phyloP scores from a whole-genome alignment of 73 alveolate species.

The Symbiodinium natans region DNA sequence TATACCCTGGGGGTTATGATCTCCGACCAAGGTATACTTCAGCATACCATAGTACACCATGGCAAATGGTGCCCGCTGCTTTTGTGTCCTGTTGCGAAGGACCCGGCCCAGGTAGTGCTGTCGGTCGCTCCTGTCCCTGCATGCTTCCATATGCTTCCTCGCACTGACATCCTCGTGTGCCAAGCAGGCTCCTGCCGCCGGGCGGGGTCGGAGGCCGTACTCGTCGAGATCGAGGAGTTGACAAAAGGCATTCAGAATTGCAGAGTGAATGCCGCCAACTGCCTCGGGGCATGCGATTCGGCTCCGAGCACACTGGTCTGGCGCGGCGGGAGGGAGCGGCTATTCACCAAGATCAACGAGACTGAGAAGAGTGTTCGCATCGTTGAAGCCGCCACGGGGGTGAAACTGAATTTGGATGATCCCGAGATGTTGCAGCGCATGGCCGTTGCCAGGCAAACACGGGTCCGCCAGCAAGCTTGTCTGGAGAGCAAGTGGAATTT shows the following conservation, averaged over 20 bases:
- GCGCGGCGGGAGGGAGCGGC: not conserved
- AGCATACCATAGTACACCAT: too few relatives aligned
- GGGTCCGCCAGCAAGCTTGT: conserved; percentile 12
- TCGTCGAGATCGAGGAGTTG: conserved; percentile 33
- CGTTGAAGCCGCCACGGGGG: conserved; percentile 28
- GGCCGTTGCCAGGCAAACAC: not conserved
- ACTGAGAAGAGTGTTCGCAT: not conserved
- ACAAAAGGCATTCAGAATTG: not conserved
- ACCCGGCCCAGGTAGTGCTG: too few relatives aligned
- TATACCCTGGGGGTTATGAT: too few relatives aligned
- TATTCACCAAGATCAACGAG: not conserved
- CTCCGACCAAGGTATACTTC: too few relatives aligned
- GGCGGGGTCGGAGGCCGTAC: conserved; percentile 16
- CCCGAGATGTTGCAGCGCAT: conserved; percentile 24
- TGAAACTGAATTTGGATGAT: not conserved
- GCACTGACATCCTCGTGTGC: conserved; percentile 41
- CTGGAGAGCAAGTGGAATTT: conserved; percentile 17
- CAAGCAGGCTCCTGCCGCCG: conserved; percentile 47
- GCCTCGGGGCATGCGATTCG: not conserved
- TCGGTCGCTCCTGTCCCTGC: too few relatives aligned
- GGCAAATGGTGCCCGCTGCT: too few relatives aligned
- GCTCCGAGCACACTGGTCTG: not conserved
- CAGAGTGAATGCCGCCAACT: not conserved
- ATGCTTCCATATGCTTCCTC: not conserved
- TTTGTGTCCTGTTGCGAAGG: too few relatives aligned